phyloP scores from a whole-genome alignment of 768 basidiomycete species.

The Tephrocybe sp. region DNA sequence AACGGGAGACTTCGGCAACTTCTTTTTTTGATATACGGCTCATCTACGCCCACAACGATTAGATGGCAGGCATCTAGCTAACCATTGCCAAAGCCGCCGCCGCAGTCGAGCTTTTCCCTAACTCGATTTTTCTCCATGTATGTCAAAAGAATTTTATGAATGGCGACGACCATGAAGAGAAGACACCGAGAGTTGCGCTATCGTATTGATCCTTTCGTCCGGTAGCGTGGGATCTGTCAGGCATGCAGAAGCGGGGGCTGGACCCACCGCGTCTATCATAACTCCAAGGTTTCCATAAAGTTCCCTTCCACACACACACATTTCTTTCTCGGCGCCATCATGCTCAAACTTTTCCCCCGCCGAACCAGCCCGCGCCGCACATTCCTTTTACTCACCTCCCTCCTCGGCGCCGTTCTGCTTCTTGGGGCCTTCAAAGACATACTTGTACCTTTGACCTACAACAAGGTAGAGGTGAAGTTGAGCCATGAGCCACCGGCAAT shows the following conservation, averaged over 20 bases:
- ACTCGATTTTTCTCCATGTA: no score
- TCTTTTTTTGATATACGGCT: no score
- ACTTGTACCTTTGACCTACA: not conserved
- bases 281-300: not conserved
- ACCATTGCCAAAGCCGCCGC: no score
- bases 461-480: not conserved
- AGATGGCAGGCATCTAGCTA: no score
- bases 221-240: no score
- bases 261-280: not conserved
- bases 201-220: no score
- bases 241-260: not conserved
- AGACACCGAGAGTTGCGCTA: no score
- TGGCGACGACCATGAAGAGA: no score
- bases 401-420: not conserved
- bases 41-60: no score
- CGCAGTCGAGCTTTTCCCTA: no score
- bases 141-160: no score
- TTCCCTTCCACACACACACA: not conserved
- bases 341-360: slow-evolving; percentile 1
- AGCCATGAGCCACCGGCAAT: not conserved
- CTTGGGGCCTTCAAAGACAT: not conserved
- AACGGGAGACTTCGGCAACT: no score
- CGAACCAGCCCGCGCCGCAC: slow-evolving; percentile 1
- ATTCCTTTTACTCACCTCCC: not conserved
- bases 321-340: not conserved